Conservation (phyloP, 306 rosid genomes). For the Phaseolus lunatus region DNA sequence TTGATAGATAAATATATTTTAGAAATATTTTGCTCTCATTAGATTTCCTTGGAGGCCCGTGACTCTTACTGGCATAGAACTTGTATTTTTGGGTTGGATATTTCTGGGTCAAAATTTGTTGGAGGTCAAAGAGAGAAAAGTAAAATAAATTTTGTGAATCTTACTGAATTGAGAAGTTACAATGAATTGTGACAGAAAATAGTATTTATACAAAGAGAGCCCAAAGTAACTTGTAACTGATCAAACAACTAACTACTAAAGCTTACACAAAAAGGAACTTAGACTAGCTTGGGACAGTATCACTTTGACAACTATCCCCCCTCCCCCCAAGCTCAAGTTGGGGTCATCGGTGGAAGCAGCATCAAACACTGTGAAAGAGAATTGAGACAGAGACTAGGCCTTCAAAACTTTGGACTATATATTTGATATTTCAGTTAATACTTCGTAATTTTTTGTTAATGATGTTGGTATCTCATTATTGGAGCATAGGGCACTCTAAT, state of each 20-base stretch:
- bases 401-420: not conserved
- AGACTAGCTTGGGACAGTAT: not conserved
- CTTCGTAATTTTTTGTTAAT: not conserved
- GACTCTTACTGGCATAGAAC: not conserved
- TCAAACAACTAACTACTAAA: not conserved
- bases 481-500: not conserved
- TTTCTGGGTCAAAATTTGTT: not conserved
- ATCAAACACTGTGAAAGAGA: not conserved
- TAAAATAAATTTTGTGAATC: not conserved
- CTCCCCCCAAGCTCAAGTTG: not conserved
- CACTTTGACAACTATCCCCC: not conserved
- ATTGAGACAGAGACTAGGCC: not conserved
- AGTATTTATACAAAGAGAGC: not conserved
- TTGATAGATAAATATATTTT: conserved; percentile 34
- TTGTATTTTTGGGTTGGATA: conserved; percentile 19
- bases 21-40: conserved; percentile 12
- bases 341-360: too few relatives aligned
- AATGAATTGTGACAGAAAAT: not conserved
- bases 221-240: not conserved
- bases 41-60: not conserved
- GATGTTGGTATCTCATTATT: not conserved
- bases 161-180: not conserved
- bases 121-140: not conserved
- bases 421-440: conserved; percentile 2
- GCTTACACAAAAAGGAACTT: not conserved